These are phyloP conservation scores for Cenchrus fungigraminus DNA, from an alignment of 176 grass and related monocot genomes.

Conservation along the genomic window DNA sequence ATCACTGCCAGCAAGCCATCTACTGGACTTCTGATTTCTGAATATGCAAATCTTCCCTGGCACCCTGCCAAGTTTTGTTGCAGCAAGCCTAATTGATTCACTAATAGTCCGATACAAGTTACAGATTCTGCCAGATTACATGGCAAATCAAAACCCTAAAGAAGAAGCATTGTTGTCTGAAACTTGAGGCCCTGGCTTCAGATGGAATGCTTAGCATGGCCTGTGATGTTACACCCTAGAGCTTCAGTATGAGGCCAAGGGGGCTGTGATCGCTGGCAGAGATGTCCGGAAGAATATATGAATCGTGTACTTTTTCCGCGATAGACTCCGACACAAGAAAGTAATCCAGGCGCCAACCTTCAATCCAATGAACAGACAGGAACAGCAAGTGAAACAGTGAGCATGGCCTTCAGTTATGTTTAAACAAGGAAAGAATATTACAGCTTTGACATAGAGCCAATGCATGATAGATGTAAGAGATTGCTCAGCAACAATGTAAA, in stretches of 20 bases:
- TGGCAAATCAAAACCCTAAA: not conserved
- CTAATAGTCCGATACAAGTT: slow-evolving; percentile 7
- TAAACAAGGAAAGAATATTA: not conserved
- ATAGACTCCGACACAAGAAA: slow-evolving; percentile 68
- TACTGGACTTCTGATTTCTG: not conserved
- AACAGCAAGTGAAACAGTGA: not conserved
- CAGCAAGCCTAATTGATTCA: not conserved
- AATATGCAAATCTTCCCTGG: not conserved
- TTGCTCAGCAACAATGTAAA: not conserved
- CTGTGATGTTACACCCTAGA: slow-evolving; percentile 20
- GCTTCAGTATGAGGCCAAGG: slow-evolving; percentile 64
- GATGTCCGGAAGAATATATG: slow-evolving; percentile 64
- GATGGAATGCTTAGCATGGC: not conserved
- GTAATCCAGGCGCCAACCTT: slow-evolving; percentile 77
- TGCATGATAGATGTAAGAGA: not conserved
- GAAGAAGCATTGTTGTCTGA: not conserved
- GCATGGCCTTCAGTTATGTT: not conserved
- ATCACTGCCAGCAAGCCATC: not conserved
- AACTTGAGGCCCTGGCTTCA: not conserved
- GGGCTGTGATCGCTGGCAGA: slow-evolving; percentile 71
- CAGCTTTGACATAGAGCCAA: not conserved
- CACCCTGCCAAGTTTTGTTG: not conserved
- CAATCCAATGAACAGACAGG: slow-evolving; percentile 9
- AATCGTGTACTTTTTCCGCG: slow-evolving; percentile 53
- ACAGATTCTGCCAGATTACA: not conserved